Conservation (phyloP, 1,284 basidiomycete genomes). For the Testicularia cyperi region DNA sequence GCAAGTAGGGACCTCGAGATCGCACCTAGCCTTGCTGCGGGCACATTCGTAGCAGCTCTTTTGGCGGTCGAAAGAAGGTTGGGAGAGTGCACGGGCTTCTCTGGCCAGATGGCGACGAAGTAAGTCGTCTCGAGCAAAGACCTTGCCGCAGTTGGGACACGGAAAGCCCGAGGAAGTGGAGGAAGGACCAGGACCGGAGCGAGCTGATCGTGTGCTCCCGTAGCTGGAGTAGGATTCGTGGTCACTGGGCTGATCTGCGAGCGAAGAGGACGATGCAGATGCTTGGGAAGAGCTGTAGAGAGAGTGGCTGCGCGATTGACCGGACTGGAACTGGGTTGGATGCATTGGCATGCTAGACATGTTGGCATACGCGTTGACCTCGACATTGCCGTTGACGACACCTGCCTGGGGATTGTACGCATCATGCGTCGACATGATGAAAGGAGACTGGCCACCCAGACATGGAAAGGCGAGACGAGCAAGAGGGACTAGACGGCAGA, state of each 20-base stretch:
- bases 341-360: conserved; percentile 18
- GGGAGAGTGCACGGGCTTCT: conserved; percentile 43
- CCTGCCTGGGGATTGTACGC: conserved; percentile 6
- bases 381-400: not conserved
- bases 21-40: conserved; percentile 49
- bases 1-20: conserved; percentile 51
- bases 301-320: conserved; percentile 3
- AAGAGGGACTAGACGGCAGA: too few relatives aligned
- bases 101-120: conserved; percentile 45
- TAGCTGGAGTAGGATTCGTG: conserved; percentile 35
- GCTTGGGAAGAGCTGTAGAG: conserved; percentile 35
- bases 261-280: conserved; percentile 32
- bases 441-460: too few relatives aligned
- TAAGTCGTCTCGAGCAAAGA: conserved; percentile 44
- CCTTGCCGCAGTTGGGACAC: conserved; percentile 49
- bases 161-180: conserved; percentile 32
- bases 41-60: conserved; percentile 54
- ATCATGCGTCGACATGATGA: not conserved
- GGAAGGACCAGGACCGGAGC: conserved; percentile 30
- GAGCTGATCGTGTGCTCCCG: conserved; percentile 2
- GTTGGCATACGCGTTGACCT: not conserved
- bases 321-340: conserved; percentile 10
- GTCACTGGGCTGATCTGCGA: conserved; percentile 31
- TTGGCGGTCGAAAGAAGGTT: conserved; percentile 47
- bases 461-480: too few relatives aligned